phyloP scores from a whole-genome alignment of 176 grass and related monocot genomes.

The Carex pumila region DNA sequence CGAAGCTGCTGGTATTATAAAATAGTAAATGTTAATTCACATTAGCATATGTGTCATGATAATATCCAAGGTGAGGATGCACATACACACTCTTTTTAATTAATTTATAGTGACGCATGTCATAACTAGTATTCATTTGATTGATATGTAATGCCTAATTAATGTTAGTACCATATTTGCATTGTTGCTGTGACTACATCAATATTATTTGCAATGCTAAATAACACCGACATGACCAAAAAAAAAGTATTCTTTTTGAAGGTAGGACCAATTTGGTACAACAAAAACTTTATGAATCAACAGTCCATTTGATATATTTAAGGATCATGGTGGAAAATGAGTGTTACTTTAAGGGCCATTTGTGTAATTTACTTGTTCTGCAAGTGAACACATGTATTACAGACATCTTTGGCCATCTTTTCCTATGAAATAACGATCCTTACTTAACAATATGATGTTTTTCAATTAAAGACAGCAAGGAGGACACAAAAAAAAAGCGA shows the following conservation, averaged over 20 bases:
- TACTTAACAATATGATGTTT: not conserved
- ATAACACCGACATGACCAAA: not conserved
- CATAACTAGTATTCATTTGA: not conserved
- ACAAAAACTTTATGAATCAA: not conserved
- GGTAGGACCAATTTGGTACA: conserved; percentile 4
- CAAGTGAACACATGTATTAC: not conserved
- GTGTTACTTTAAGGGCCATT: not conserved
- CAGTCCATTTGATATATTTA: not conserved
- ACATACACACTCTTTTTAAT: not conserved
- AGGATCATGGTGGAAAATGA: not conserved
- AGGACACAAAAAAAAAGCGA: not conserved
- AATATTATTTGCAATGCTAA: not conserved
- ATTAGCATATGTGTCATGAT: not conserved
- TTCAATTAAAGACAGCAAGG: not conserved
- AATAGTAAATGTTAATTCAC: not conserved
- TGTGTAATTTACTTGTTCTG: not conserved
- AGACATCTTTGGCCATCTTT: not conserved
- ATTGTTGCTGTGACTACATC: not conserved
- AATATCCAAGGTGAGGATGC: not conserved
- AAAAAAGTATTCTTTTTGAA: not conserved
- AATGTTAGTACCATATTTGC: too few species aligned
- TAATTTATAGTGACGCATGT: not conserved
- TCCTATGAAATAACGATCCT: not conserved
- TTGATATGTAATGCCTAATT: too few species aligned
- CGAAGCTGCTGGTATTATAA: not conserved